These are phyloP conservation scores for Zarea fungicola DNA, from an alignment of 2,329 filamentous ascomycete genomes.

Conservation along the genomic window DNA sequence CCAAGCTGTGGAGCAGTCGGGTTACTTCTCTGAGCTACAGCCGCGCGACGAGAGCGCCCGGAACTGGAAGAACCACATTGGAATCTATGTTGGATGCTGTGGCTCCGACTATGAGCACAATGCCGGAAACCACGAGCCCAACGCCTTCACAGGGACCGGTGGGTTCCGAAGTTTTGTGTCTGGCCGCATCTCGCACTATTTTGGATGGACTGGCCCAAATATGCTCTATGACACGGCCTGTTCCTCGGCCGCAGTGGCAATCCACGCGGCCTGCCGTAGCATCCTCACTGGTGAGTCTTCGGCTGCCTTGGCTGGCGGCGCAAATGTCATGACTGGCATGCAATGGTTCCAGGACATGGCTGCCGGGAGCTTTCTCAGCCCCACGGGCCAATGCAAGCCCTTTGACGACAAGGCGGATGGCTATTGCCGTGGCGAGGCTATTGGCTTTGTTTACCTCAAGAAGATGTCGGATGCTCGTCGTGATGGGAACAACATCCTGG, in stretches of 20 bases:
- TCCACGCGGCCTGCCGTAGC: conserved; percentile 28
- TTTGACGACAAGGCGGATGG: conserved; percentile 39
- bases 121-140: conserved; percentile 28
- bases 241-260: conserved; percentile 31
- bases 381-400: conserved; percentile 27
- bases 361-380: conserved; percentile 22
- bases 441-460: conserved; percentile 42
- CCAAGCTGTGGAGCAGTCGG: conserved; percentile 30
- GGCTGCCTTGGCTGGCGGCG: conserved; percentile 34
- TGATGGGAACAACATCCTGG: conserved; percentile 41
- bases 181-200: conserved; percentile 31
- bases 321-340: conserved; percentile 30
- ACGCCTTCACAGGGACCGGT: conserved; percentile 34
- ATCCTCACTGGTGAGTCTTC: too few relatives aligned
- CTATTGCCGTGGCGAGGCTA: conserved; percentile 48
- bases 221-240: conserved; percentile 35
- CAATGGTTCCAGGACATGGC: conserved; percentile 21
- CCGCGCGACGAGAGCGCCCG: too few relatives aligned
- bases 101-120: conserved; percentile 37
- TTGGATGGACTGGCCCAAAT: conserved; percentile 33
- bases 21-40: too few relatives aligned
- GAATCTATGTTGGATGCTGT: conserved; percentile 33
- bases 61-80: conserved; percentile 21
- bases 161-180: conserved; percentile 26
- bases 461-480: conserved; percentile 38